Evolutionary conservation across 202 grass and related monocot species (phyloP).

Genomic region (Schoenoplectus triqueter): DNA sequence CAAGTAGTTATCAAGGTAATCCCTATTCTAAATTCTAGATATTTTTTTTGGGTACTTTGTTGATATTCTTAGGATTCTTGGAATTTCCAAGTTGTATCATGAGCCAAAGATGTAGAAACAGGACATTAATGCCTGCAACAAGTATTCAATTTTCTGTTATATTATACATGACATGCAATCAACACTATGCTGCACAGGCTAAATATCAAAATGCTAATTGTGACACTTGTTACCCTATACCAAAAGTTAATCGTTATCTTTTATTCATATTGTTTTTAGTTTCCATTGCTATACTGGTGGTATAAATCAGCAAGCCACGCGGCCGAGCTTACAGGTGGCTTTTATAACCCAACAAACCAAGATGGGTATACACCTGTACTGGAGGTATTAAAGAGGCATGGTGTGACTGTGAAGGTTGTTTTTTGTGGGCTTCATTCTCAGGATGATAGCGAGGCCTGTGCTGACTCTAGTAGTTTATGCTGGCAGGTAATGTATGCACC

Average conservation of each 20-base stretch:
- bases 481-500: slow-evolving; percentile 67
- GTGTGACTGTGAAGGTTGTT: slow-evolving; percentile 66
- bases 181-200: not conserved
- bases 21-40: not conserved
- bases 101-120: not conserved
- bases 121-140: not conserved
- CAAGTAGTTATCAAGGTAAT: slow-evolving; percentile 84
- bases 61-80: not conserved
- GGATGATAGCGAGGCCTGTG: slow-evolving; percentile 52
- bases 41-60: slow-evolving; percentile 13
- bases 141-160: slow-evolving; percentile 23
- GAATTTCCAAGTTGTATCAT: not conserved
- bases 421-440: slow-evolving; percentile 52
- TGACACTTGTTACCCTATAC: slow-evolving; percentile 10
- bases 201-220: slow-evolving; percentile 9
- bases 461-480: slow-evolving; percentile 68
- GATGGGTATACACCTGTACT: slow-evolving; percentile 84
- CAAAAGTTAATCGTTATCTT: slow-evolving; percentile 24
- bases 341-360: slow-evolving; percentile 82
- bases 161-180: not conserved
- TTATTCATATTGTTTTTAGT: slow-evolving; percentile 48
- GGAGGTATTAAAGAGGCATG: slow-evolving; percentile 77
- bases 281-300: slow-evolving; percentile 88
- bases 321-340: slow-evolving; percentile 88
- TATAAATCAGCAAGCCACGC: slow-evolving; percentile 86